Evolutionary conservation across 2,329 filamentous ascomycete species (phyloP), one percentile per base, ranked within the genome.

Genomic region (Fusarium solani-melongenae): DNA sequence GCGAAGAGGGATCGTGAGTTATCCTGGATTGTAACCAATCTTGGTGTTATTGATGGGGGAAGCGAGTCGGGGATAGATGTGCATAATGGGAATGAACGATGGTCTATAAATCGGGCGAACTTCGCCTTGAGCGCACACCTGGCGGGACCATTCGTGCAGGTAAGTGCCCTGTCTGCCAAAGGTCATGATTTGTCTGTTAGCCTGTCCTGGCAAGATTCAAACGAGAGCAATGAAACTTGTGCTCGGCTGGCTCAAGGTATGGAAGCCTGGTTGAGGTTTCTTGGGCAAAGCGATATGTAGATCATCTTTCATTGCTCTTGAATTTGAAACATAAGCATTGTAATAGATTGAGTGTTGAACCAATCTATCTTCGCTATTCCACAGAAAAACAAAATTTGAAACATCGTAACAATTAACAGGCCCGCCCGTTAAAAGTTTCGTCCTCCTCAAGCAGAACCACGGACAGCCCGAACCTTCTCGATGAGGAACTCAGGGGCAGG

Each of bases 401-500:
- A 27, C 41, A 2, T 46, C 24, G 14, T 3, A 22, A 20, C 7
- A 9, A 6, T n/a, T 55, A 55, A 55, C 31, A 55, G 27, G 49
- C 49, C 49, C 17, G 49, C 49, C 49, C 33, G 41, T 27, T 55
- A 55, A 20, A 9, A 20, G 14, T 10, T 15, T 15, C 17, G 20
- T 33, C 27, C 49, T 11, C 17, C 39, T 57, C 41, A 66, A 6
- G 61, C 53, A 2, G 29, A 24, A 10, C 66, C 55, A 15, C 61
- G 27, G n/a, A 62, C 67, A 22, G 71, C 72, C 9, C 63, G 69
- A 24, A 67, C 69, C 46, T 59, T 71, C 63, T 74, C 31, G 15
- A 74, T 74, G 10, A 74, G 20, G 62, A 74, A 74, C 34, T 59
- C 38, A 3, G 72, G 72, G 15, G 72, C 72, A 1, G 10, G 39